Percentiles rank a stretch among this genome's conserved stretches.
Conservation (phyloP, 768 basidiomycete species). For the Pilatotrama ljubarskyi region DNA sequence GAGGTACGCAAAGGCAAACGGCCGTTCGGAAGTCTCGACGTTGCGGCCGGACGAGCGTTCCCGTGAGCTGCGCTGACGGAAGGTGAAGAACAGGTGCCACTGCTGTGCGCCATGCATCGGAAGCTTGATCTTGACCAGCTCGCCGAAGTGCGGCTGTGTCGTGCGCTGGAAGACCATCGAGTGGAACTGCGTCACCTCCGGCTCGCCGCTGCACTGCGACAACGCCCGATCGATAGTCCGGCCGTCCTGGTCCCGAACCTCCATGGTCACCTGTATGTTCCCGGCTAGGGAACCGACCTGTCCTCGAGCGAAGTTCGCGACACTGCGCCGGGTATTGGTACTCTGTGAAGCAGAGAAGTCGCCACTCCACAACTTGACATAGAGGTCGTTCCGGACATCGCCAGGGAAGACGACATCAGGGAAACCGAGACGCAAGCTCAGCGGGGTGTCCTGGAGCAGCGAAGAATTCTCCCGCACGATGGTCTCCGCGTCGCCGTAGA, state of each 20-base stretch:
- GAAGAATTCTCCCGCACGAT: constrained; percentile 85
- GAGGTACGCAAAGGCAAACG: constrained; percentile 92
- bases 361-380: constrained; percentile 94
- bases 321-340: constrained; percentile 52
- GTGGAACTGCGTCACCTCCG: constrained; percentile 74
- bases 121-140: constrained; percentile 85
- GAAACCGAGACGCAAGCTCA: constrained; percentile 87
- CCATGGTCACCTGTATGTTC: constrained; percentile 89
- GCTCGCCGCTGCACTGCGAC: constrained; percentile 84
- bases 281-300: constrained; percentile 54
- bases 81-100: constrained; percentile 95
- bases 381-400: constrained; percentile 90
- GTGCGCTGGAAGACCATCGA: constrained; percentile 91
- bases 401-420: constrained; percentile 96
- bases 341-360: constrained; percentile 67
- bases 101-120: constrained; percentile 65
- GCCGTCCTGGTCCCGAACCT: constrained; percentile 78
- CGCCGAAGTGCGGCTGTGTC: constrained; percentile 88
- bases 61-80: constrained; percentile 68
- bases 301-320: constrained; percentile 59
- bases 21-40: constrained; percentile 57
- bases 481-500: constrained; percentile 76
- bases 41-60: constrained; percentile 44
- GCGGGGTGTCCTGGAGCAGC: constrained; percentile 76
- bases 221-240: constrained; percentile 67